Evolutionary conservation across 2,329 filamentous ascomycete genomes (phyloP).

Genomic region (Myriosclerotinia scirpicola): DNA sequence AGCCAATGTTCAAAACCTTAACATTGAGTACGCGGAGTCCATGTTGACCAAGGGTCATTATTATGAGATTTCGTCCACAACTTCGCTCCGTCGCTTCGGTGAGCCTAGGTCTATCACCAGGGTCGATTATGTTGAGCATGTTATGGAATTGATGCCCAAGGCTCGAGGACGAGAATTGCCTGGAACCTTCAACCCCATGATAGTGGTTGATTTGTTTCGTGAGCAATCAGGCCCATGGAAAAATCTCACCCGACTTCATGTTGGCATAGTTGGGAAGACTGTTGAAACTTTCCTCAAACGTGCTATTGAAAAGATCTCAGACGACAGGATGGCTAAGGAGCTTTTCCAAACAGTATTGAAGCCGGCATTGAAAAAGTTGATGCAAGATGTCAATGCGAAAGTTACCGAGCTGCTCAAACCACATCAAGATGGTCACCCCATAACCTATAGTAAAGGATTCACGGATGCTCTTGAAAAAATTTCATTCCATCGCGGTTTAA

Average conservation of each 20-base stretch:
- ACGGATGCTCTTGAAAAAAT: slow-evolving; percentile 41
- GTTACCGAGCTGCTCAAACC: slow-evolving; percentile 48
- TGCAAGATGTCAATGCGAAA: slow-evolving; percentile 44
- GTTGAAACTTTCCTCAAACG: slow-evolving; percentile 42
- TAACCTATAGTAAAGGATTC: slow-evolving; percentile 55
- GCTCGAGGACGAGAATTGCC: slow-evolving; percentile 57
- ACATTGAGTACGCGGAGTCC: slow-evolving; percentile 47
- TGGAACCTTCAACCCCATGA: slow-evolving; percentile 58
- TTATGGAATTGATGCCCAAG: slow-evolving; percentile 44
- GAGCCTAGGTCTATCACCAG: slow-evolving; percentile 36
- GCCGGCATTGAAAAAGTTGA: slow-evolving; percentile 44
- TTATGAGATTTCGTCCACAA: slow-evolving; percentile 37
- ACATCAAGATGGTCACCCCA: slow-evolving; percentile 49
- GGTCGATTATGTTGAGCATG: slow-evolving; percentile 45
- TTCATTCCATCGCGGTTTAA: slow-evolving; percentile 21
- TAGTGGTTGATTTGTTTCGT: slow-evolving; percentile 59
- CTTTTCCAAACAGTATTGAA: slow-evolving; percentile 45
- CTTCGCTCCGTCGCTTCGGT: too few species aligned
- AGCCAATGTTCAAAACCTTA: slow-evolving; percentile 53
- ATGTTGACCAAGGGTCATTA: slow-evolving; percentile 48
- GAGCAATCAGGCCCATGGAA: slow-evolving; percentile 59
- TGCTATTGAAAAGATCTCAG: slow-evolving; percentile 43
- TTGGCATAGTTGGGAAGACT: slow-evolving; percentile 41
- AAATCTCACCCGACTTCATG: slow-evolving; percentile 42
- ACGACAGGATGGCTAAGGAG: slow-evolving; percentile 43